Percentiles rank a stretch among this genome's conserved stretches.
Evolutionary conservation across 2,329 filamentous ascomycete species (phyloP).

Genomic region (Hypoxylon sp.): DNA sequence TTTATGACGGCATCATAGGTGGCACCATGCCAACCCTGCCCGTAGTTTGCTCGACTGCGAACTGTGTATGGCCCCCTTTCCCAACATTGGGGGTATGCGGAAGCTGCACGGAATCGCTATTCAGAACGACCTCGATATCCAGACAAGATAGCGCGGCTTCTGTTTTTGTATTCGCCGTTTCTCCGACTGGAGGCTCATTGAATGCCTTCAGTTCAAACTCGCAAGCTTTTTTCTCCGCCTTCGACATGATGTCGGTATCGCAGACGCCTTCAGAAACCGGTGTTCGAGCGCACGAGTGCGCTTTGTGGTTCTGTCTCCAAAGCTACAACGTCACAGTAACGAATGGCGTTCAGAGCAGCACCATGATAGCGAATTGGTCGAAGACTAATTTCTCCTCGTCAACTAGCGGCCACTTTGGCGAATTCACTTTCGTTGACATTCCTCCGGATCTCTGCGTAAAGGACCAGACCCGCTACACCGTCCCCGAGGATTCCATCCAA

Average conservation of each 20-base stretch:
- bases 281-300: conserved; percentile 52
- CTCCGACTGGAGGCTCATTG: conserved; percentile 45
- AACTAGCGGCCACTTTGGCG: conserved; percentile 47
- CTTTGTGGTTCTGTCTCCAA: conserved; percentile 57
- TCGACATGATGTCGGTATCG: conserved; percentile 53
- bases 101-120: conserved; percentile 46
- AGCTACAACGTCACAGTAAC: conserved; percentile 50
- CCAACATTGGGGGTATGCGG: conserved; percentile 56
- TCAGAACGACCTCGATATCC: conserved; percentile 45
- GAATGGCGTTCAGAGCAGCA: conserved; percentile 50
- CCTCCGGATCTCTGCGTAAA: conserved; percentile 49
- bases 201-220: conserved; percentile 37
- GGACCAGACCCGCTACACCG: conserved; percentile 49
- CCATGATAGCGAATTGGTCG: conserved; percentile 49
- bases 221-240: conserved; percentile 53
- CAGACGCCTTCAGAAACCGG: conserved; percentile 42
- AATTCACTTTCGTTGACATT: conserved; percentile 53
- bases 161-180: conserved; percentile 51
- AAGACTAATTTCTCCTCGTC: conserved; percentile 48
- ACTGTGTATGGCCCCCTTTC: conserved; percentile 56
- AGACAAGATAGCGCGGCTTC: conserved; percentile 41
- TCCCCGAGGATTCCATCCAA: conserved; percentile 52
- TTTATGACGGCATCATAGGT: conserved; percentile 56
- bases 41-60: conserved; percentile 51
- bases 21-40: conserved; percentile 47